A percentile compares a stretch with the other conserved stretches of the same genome.
Evolutionary conservation across 352 stramenopile genomes (phyloP).

Genomic region (Plasmopara halstedii): DNA sequence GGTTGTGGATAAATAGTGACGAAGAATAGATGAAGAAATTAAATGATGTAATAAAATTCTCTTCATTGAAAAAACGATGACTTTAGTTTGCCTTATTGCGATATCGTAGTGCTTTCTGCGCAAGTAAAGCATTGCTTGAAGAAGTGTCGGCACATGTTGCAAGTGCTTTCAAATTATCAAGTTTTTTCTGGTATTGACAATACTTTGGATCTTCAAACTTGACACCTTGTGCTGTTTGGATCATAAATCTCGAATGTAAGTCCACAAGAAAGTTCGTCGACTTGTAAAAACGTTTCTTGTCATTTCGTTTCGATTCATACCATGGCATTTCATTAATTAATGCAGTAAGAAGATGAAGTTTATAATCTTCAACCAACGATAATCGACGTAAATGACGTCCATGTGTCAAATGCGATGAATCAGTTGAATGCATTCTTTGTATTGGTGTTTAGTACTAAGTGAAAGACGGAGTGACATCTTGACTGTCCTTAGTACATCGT

Average conservation of each 20-base stretch:
- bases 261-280: neutral
- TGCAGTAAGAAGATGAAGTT: slow-evolving; percentile 5
- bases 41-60: neutral
- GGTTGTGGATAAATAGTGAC: slow-evolving; percentile 45
- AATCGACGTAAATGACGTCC: slow-evolving; percentile 1
- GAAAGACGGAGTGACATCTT: neutral
- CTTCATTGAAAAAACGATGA: too few relatives aligned
- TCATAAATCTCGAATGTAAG: slow-evolving; percentile 12
- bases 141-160: slow-evolving; percentile 13
- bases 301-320: neutral
- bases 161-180: slow-evolving; percentile 12
- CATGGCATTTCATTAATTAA: slow-evolving; percentile 4
- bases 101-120: slow-evolving; percentile 23
- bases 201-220: slow-evolving; percentile 12
- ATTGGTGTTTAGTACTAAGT: neutral
- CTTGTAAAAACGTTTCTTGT: neutral
- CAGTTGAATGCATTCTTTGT: neutral
- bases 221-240: slow-evolving; percentile 22
- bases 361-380: slow-evolving; percentile 14
- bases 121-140: slow-evolving; percentile 15
- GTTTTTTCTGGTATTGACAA: slow-evolving; percentile 7
- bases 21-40: neutral
- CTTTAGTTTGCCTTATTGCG: slow-evolving; percentile 8
- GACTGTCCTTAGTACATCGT: too few relatives aligned
- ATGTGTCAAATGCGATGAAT: neutral